Evolutionary conservation across 1,139 yeast species (phyloP), one percentile per base, ranked within the genome.

Genomic region (Arxiozyma bovina): DNA sequence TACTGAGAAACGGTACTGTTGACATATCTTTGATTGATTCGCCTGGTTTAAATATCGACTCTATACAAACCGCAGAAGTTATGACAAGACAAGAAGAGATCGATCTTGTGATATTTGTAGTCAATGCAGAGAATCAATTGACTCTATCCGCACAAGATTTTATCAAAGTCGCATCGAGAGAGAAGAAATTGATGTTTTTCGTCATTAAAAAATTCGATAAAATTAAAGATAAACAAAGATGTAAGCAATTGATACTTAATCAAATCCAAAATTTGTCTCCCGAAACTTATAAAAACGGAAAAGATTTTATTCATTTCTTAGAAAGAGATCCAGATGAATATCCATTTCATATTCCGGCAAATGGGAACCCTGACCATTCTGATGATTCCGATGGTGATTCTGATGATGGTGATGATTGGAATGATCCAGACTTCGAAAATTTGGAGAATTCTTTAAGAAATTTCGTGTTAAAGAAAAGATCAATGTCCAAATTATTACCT

Each of bases 31-130:
- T 94, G 56, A 91, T 94, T 53, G 99, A 94, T 72, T 97, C 98
- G 0, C 99, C 99, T 0, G 99, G 99, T 0, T 76, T 94, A 57
- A 94, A 94, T 66, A 78, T 90, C 78, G 98, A 93, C 66, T 87
- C 94, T 15, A 86, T 86, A 62, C 96, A 89, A 68, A 94, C 99
- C 0, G 88, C 97, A 1, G 96, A 91, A 65, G 91, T 94, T 0
- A 91, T 91, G 69, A 86, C 97, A 3, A 81, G 98, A 58, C 99
- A 94, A 71, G 99, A 94, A 66, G 99, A 94, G 67, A 94, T 94
- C 61, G 99, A 94, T 68, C 76, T 94, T 63, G 96, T 94, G 9
- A 93, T 94, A 0, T 94, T 94, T 74, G 99, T 94, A 5, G 96
- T 94, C 5, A 87, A 87, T 67, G 96, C 99, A 0, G 98, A 91